Percentiles rank a stretch among this genome's conserved stretches.
Evolutionary conservation across 495 filamentous ascomycete species (phyloP).

Genomic region (Neurospora cerealis): DNA sequence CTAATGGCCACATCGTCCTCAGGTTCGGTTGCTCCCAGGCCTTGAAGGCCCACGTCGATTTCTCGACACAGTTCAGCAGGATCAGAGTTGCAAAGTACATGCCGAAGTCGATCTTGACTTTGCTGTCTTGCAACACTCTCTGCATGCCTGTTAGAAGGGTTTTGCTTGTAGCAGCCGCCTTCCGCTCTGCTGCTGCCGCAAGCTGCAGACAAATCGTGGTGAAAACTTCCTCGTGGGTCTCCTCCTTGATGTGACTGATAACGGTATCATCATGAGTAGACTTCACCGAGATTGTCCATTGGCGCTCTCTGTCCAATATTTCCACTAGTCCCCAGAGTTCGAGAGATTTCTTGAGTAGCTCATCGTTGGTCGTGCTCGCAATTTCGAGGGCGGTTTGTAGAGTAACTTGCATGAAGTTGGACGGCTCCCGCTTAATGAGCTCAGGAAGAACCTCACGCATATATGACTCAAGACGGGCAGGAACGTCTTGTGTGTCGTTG

Average conservation of each 20-base stretch:
- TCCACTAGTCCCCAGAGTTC: slow-evolving; percentile 72
- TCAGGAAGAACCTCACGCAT: slow-evolving; percentile 52
- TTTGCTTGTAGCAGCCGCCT: slow-evolving; percentile 54
- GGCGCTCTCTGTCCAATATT: slow-evolving; percentile 57
- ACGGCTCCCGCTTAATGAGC: slow-evolving; percentile 56
- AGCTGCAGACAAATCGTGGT: slow-evolving; percentile 57
- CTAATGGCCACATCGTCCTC: slow-evolving; percentile 57
- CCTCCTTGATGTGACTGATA: slow-evolving; percentile 27
- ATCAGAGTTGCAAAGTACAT: slow-evolving; percentile 67
- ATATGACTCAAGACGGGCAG: slow-evolving; percentile 58
- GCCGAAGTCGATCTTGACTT: slow-evolving; percentile 56
- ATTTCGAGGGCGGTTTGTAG: slow-evolving; percentile 49
- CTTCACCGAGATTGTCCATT: slow-evolving; percentile 50
- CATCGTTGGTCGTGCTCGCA: slow-evolving; percentile 46
- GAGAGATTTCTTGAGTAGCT: slow-evolving; percentile 53
- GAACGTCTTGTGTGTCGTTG: slow-evolving; percentile 57
- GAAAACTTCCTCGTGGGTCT: slow-evolving; percentile 34
- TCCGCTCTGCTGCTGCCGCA: slow-evolving; percentile 62
- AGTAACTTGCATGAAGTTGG: slow-evolving; percentile 58
- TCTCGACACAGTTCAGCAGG: slow-evolving; percentile 70
- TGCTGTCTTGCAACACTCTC: slow-evolving; percentile 61
- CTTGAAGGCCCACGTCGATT: slow-evolving; percentile 73
- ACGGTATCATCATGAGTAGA: slow-evolving; percentile 18
- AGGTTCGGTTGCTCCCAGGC: slow-evolving; percentile 56
- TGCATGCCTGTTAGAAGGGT: slow-evolving; percentile 67